phyloP scores from a whole-genome alignment of 495 filamentous ascomycete species.

The Pyrenula aspistea region DNA sequence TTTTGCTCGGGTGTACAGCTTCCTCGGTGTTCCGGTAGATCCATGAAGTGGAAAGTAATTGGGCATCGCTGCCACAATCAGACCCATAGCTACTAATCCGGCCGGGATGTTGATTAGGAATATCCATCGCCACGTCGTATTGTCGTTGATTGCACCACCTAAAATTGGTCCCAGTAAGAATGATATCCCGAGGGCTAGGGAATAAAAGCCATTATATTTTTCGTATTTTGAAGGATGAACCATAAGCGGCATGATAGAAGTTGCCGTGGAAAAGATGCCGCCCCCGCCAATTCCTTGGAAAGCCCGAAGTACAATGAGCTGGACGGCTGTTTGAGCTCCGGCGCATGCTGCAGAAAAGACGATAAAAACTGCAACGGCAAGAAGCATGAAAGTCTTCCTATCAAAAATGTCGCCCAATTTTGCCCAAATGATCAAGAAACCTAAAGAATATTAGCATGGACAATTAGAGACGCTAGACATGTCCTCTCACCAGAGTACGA shows the following conservation, averaged over 20 bases:
- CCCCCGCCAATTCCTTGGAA: constrained; percentile 46
- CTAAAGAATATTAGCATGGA: too few species aligned
- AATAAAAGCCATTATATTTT: constrained; percentile 3
- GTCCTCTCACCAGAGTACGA: constrained; percentile 46
- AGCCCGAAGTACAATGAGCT: constrained; percentile 40
- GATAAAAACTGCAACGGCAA: constrained; percentile 39
- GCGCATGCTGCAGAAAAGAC: constrained; percentile 47
- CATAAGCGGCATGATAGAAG: constrained; percentile 33
- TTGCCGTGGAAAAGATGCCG: constrained; percentile 37
- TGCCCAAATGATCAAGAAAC: constrained; percentile 46
- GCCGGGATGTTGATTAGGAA: constrained; percentile 63
- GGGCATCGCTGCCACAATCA: too few species aligned
- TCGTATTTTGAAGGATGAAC: constrained; percentile 34
- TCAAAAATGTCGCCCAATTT: constrained; percentile 52
- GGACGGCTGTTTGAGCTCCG: constrained; percentile 31
- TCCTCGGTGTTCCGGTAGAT: too few species aligned
- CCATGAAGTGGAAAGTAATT: too few species aligned
- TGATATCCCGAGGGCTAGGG: constrained; percentile 5
- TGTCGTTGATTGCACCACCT: constrained; percentile 47
- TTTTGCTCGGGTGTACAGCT: too few species aligned
- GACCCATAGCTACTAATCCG: too few species aligned
- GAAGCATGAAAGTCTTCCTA: constrained; percentile 32
- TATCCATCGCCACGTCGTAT: constrained; percentile 45
- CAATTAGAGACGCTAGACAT: too few species aligned
- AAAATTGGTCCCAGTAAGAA: constrained; percentile 34